phyloP scores from a whole-genome alignment of 2,329 filamentous ascomycete species.

The Capronia americana region DNA sequence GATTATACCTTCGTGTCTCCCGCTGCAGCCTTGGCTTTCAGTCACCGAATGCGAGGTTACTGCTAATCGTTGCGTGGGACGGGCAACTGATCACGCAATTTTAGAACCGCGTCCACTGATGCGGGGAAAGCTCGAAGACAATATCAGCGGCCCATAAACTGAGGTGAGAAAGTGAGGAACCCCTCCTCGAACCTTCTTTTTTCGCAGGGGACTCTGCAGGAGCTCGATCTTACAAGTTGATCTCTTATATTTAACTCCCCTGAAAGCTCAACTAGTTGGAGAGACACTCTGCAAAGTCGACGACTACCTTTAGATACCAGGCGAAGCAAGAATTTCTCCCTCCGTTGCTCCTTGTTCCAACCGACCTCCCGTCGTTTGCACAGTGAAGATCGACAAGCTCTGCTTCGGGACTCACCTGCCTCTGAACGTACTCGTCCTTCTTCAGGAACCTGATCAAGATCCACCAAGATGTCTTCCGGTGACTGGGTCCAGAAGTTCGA shows the following conservation, averaged over 20 bases:
- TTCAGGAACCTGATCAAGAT: neutral
- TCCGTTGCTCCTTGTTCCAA: neutral
- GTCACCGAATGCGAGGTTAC: slow-evolving; percentile 4
- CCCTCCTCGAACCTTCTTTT: neutral
- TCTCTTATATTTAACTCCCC: neutral
- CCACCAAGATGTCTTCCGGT: slow-evolving; percentile 45
- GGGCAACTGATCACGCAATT: slow-evolving; percentile 15
- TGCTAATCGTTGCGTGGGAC: slow-evolving; percentile 1
- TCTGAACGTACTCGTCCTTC: neutral
- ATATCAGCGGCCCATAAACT: neutral
- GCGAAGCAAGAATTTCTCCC: neutral
- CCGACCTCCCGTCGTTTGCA: neutral
- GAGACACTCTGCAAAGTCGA: neutral
- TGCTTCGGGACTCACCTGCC: neutral
- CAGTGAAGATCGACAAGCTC: neutral
- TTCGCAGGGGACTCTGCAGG: neutral
- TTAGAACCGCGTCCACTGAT: slow-evolving; percentile 1
- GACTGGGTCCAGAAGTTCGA: slow-evolving; percentile 67
- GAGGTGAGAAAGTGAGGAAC: slow-evolving; percentile 6
- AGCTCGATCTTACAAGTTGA: neutral
- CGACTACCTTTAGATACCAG: neutral
- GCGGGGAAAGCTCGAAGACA: slow-evolving; percentile 5
- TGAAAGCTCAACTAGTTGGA: neutral
- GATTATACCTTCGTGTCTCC: neutral
- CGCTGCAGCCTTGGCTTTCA: neutral